These are phyloP conservation scores for Linnemannia elongata DNA, from an alignment of 192 early-diverging fungal species.

Conservation along the genomic window DNA sequence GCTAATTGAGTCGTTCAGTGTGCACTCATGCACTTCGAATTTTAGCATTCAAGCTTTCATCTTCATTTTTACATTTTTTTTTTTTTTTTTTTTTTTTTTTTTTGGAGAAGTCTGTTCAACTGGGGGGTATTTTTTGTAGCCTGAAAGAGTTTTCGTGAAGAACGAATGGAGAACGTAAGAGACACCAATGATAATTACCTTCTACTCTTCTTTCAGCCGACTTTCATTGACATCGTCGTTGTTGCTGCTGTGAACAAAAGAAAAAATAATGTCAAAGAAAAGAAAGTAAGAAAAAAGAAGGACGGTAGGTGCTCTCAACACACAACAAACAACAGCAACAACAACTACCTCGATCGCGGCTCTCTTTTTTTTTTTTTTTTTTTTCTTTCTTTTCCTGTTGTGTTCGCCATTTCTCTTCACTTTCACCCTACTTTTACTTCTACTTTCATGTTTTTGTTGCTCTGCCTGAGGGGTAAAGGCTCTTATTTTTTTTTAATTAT, in stretches of 20 bases:
- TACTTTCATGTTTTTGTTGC: neutral
- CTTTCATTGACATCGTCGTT: neutral
- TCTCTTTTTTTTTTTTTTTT: constrained; percentile 6
- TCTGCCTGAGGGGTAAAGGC: neutral
- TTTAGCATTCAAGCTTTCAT: neutral
- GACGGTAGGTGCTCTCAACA: constrained; percentile 7
- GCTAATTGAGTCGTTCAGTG: neutral
- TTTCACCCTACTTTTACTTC: neutral
- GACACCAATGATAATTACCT: neutral
- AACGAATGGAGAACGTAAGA: neutral
- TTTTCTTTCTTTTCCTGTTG: neutral
- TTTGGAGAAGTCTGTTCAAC: neutral
- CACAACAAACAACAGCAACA: too few species aligned
- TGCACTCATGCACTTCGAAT: too few species aligned
- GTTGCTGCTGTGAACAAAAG: neutral
- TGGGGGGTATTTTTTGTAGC: neutral
- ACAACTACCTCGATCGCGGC: neutral
- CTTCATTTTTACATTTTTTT: neutral
- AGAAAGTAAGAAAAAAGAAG: neutral
- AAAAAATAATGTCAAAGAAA: neutral
- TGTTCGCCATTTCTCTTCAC: neutral
- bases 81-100: neutral
- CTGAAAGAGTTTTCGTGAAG: neutral
- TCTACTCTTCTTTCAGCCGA: neutral
- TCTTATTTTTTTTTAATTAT: neutral